phyloP scores from a whole-genome alignment of 75 land plant genomes.

The Pinus taeda region DNA sequence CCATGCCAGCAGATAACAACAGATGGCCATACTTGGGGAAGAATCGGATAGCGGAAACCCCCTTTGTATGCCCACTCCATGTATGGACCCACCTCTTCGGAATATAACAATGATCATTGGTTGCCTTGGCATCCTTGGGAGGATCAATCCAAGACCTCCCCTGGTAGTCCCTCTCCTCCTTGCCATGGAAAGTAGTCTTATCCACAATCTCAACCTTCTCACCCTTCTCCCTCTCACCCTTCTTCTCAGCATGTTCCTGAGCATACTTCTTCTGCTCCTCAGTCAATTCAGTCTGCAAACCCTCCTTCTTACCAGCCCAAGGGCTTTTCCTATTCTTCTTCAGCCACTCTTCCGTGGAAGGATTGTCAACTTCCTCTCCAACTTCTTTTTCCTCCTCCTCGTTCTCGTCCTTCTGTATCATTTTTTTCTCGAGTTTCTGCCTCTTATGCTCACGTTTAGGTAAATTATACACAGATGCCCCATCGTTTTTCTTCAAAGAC shows the following conservation, averaged over 20 bases:
- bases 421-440: constrained; percentile 50
- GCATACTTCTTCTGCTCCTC: constrained; percentile 99
- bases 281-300: constrained; percentile 67
- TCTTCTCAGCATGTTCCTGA: constrained; percentile 85
- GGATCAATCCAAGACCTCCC: constrained; percentile 92
- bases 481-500: constrained; percentile 40
- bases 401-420: constrained; percentile 9
- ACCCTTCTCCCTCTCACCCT: constrained; percentile 55
- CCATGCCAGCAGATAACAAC: constrained; percentile 93
- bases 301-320: constrained; percentile 90
- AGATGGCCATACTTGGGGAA: constrained; percentile 93
- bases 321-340: constrained; percentile 69
- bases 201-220: constrained; percentile 55
- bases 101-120: constrained; percentile 88
- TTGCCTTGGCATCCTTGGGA: constrained; percentile 90
- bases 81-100: constrained; percentile 92
- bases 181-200: constrained; percentile 91
- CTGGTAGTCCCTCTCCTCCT: constrained; percentile 91
- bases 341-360: constrained; percentile 76
- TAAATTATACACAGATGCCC: constrained; percentile 76
- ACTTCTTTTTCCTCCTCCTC: constrained; percentile 27
- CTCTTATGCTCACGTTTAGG: constrained; percentile 75
- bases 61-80: constrained; percentile 97
- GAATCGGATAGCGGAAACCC: constrained; percentile 86
- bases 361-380: constrained; percentile 50